Evolutionary conservation across 306 rosid genomes (phyloP), one percentile per base, ranked within the genome.

Genomic region (Parietaria judaica): DNA sequence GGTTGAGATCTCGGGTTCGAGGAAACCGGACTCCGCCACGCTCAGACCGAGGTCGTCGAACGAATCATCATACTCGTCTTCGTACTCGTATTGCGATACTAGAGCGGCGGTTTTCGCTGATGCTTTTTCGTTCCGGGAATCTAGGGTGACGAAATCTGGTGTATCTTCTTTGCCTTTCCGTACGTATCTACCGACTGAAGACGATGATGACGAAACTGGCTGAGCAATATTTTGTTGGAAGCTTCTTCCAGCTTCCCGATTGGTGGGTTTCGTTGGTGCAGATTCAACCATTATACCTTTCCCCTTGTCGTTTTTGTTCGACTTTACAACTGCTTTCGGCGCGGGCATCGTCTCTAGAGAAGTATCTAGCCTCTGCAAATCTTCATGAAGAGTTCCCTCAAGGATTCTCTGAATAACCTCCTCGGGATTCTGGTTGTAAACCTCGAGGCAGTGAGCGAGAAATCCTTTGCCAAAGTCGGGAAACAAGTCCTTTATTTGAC

Each of bases 21-120:
- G 90, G 23, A 81, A 58, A 56, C 90, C 91, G 34, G 89, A 74
- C 55, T 94, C 99, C 3, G 76, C 97, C 38, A 94, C 83, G 43
- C 96, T 94, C 56, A 94, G 76, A 74, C 99, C 99, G 60, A 94
- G 83, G 66, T 94, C 97, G 76, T 94, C 97, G 43, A 88, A 94
- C 53, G 99, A 94, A 76, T 94, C 95, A 9, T 94, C 97, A 36
- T 94, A 94, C 74, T 94, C 99, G 38, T 94, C 99, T 16, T 94
- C 99, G 64, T 88, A 94, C 74, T 94, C 99, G 63, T 80, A 94
- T 60, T 86, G 87, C 16, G 76, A 85, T 73, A 80, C 44, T 45
- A 78, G 69, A 47, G 87, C 78, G 63, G 86, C 84, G 61, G 79
- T 79, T 59, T 60, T 84, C 12, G 66, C 78, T 52, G 72, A 16